These are phyloP conservation scores for Beta vulgaris DNA, from an alignment of 148 eudicot genomes.

Conservation along the genomic window DNA sequence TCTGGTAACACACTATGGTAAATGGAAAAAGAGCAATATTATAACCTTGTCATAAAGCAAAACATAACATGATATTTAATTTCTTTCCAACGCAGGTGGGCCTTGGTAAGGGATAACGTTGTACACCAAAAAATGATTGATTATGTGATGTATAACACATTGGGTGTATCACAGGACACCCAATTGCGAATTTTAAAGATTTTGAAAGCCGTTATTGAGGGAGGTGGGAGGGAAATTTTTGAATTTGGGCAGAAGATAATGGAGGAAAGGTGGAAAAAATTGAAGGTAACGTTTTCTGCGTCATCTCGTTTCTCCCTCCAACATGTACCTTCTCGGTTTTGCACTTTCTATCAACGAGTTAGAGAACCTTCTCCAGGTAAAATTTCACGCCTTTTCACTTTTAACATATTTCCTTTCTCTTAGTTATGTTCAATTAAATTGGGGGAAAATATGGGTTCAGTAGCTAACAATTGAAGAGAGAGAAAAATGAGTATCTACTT, in stretches of 20 bases:
- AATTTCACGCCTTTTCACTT: too few species aligned
- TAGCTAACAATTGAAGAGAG: too few species aligned
- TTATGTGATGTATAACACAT: constrained; percentile 29
- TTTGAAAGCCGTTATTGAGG: constrained; percentile 48
- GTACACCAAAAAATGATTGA: constrained; percentile 44
- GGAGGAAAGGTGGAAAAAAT: constrained; percentile 47
- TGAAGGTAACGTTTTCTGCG: constrained; percentile 33
- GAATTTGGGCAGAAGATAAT: constrained; percentile 47
- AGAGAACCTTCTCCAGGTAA: constrained; percentile 72
- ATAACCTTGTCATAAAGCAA: too few species aligned
- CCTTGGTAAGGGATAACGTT: constrained; percentile 54
- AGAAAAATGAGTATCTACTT: too few species aligned
- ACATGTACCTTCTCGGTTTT: constrained; percentile 43
- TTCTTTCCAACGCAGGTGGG: too few species aligned
- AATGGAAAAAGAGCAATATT: too few species aligned
- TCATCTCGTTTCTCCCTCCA: constrained; percentile 59
- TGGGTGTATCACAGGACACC: constrained; percentile 57
- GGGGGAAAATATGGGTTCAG: too few species aligned
- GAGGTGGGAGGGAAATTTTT: constrained; percentile 43
- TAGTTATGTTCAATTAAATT: too few species aligned
- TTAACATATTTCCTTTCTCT: too few species aligned
- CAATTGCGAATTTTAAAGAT: constrained; percentile 64
- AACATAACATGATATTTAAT: too few species aligned
- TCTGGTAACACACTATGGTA: too few species aligned
- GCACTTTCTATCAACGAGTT: constrained; percentile 44